These are phyloP conservation scores for Echria macrotheca DNA, from an alignment of 495 filamentous ascomycete genomes.

Conservation along the genomic window DNA sequence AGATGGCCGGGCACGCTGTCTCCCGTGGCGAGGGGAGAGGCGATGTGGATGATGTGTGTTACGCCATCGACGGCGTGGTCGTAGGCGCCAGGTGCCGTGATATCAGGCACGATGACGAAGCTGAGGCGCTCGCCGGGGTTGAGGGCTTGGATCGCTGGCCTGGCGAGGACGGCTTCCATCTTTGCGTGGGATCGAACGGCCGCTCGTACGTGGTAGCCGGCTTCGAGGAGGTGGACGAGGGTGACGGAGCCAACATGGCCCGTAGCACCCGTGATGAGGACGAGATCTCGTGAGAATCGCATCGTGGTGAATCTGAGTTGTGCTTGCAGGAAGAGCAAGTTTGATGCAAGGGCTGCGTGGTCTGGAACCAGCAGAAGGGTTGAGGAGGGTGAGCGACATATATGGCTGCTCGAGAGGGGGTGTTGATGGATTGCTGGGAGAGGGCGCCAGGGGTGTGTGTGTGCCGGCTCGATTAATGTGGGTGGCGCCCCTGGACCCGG, in stretches of 20 bases:
- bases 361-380: background rate
- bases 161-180: constrained; percentile 20
- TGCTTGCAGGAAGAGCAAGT: background rate
- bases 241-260: constrained; percentile 42
- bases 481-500: no score
- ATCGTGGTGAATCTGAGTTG: constrained; percentile 6
- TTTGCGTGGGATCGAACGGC: constrained; percentile 40
- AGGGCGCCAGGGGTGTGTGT: background rate
- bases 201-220: constrained; percentile 41
- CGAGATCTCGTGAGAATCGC: constrained; percentile 15
- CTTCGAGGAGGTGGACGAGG: constrained; percentile 30
- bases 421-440: no score
- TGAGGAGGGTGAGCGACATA: background rate
- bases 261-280: constrained; percentile 46
- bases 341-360: background rate
- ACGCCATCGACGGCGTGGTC: constrained; percentile 42
- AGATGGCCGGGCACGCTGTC: constrained; percentile 33
- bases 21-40: constrained; percentile 50
- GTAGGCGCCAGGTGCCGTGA: constrained; percentile 38
- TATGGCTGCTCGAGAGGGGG: background rate
- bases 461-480: no score
- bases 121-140: constrained; percentile 28
- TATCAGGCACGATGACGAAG: constrained; percentile 44
- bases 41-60: constrained; percentile 48
- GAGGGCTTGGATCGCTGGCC: constrained; percentile 25